Base-by-base conservation (phyloP, 345 rosid species). In the Aquilaria sinensis region DNA sequence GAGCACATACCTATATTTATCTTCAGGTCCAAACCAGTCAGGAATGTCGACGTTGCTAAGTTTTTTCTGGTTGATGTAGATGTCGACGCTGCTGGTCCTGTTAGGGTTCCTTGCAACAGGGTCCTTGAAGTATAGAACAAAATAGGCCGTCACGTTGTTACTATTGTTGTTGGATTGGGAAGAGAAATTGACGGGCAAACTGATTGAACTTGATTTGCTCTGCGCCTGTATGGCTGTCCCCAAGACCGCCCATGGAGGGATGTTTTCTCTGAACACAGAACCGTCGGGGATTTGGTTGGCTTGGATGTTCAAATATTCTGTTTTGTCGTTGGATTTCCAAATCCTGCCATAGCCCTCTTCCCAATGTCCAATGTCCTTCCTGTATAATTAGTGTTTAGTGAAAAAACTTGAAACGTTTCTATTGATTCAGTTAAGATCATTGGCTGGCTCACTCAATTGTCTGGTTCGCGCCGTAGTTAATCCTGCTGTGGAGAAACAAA, bases 41-140 rank as follows among this genome's bases (percentile, higher is more conserved):
- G 43, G 43, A 5, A 37, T 37, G 8, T 37, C 43, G 43, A 37
- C 7, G 43, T 9, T 3, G 5, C 7, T 37, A 37, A 37, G 43
- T 9, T 5, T 37, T 5, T 37, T 37, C 5, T 37, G 43, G 72
- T 66, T 9, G 12, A 70, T 15, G 57, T 58, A 23, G 14, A 70
- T 55, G n/a, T 58, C 72, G 0, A 70, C 12, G 51, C 66, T 54
- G 45, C 66, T 62, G 3, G 51, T 45, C n/a, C 66, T 66, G 34
- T 59, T 59, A 1, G 53, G 37, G 3, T 12, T 3, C 15, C 56
- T 37, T 32, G 0, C 43, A 1, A n/a, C 34, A 12, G 48, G 4
- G 12, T 66, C 68, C 1, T 65, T 16, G 51, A 74, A 58, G 56
- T 67, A 58, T 59, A 74, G 48, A 14, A 66, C 74, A 46, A 74